Evolutionary conservation across 495 filamentous ascomycete species (phyloP).

Genomic region (Penicillium mononematosum): DNA sequence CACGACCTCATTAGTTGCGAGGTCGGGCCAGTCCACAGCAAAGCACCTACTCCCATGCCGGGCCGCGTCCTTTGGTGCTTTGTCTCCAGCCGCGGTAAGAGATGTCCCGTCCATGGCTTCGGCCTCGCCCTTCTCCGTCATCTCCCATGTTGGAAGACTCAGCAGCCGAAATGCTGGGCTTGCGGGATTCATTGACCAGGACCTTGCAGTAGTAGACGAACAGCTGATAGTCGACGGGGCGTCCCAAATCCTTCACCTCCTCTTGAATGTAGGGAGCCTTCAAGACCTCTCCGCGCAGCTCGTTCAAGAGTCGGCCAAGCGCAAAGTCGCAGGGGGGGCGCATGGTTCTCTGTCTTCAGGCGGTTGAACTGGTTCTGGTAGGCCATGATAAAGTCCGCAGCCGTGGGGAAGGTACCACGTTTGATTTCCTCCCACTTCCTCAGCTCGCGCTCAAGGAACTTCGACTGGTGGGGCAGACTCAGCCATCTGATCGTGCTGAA

Average conservation of each 20-base stretch:
- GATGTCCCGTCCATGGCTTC: background rate
- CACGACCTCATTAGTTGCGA: background rate
- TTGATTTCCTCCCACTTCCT: background rate
- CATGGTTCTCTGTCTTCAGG: conserved; percentile 2
- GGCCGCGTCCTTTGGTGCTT: background rate
- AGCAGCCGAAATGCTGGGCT: background rate
- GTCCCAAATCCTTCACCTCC: background rate
- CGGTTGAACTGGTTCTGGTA: conserved; percentile 8
- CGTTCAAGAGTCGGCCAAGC: background rate
- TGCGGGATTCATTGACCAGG: background rate
- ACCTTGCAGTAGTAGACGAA: conserved; percentile 7
- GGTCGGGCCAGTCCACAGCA: background rate
- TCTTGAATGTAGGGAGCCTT: background rate
- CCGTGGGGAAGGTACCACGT: background rate
- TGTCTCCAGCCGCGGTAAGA: conserved; percentile 3
- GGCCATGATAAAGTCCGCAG: conserved; percentile 1
- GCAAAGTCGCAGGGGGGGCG: background rate
- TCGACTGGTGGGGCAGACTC: background rate
- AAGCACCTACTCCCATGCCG: background rate
- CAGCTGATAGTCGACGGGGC: background rate
- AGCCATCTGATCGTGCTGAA: background rate
- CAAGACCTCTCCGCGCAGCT: background rate
- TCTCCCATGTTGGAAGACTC: background rate
- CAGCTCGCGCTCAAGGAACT: background rate
- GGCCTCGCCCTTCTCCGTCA: background rate